Evolutionary conservation across 2,329 filamentous ascomycete genomes (phyloP), one percentile per base, ranked within the genome.

Genomic region (Claviceps maximensis): DNA sequence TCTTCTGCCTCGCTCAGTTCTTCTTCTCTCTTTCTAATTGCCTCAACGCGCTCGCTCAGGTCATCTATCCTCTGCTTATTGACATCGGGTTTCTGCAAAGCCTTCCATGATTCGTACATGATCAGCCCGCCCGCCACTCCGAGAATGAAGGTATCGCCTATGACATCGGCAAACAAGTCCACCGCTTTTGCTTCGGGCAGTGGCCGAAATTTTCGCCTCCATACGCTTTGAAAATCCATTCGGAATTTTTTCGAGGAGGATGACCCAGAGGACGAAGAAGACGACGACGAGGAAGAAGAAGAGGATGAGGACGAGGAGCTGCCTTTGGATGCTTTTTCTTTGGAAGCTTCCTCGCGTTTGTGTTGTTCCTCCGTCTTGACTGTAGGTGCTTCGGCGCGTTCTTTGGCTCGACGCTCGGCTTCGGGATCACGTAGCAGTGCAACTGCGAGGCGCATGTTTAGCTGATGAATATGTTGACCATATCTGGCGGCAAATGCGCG

Each of bases 151-250:
- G 71, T 68, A 58, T 84, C 81, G 42, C 81, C 81, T 49, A 80
- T 69, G 17, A 84, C 80, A 60, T 84, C 81, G 44, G 81, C 82
- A 59, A 84, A 84, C 8, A 84, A 67, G 60, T 84, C 80, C 12
- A 84, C 81, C 9, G 81, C 81, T 65, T 84, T 84, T 17, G 66
- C 72, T 61, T 84, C 81, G 10, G 81, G 79, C n/a, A 84, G 67
- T 7, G 80, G 66, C 50, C 81, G 70, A 61, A 84, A 84, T 61
- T 78, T 80, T 54, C 81, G 76, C 55, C 62, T 75, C 81, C 82
- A 84, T 12, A 84, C 69, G 58, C 74, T 83, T 46, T 71, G 71
- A 47, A 73, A 68, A 4, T 64, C 61, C 9, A 63, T 54, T 15
- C 36, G 41, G 8, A 55, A 62, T 25, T 58, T 58, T 59, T 65